Base-by-base conservation (phyloP, 31 red algal genomes). In the Asparagopsis taxiformis region DNA sequence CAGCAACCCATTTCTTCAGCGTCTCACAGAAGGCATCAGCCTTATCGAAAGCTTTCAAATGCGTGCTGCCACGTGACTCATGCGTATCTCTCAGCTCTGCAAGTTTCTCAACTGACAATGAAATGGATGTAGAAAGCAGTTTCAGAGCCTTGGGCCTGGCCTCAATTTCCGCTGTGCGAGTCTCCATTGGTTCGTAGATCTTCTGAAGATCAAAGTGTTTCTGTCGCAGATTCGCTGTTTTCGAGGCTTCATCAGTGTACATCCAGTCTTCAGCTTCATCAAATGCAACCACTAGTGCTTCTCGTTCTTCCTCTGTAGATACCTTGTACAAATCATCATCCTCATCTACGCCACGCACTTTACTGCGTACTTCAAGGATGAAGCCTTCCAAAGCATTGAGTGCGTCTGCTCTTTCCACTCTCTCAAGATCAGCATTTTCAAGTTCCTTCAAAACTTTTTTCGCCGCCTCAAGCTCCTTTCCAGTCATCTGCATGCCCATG, bases 251-350 rank as follows among this genome's bases (percentile, higher is more conserved):
- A 23, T 80, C 81, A 0, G 83, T 82, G 30, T 84, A 87, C 83
- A 87, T 87, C 83, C 90, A 87, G 39, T 87, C 90, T 62, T 93
- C 90, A 2, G 77, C 83, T 53, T 84, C 90, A 67, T 84, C 73
- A 55, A 84, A 65, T 41, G 31, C 41, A 53, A 51, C 31, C 22
- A 91, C 67, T 22, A 93, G 37, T 25, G 34, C 20, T 22, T 77
- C 72, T 10, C 90, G 62, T 54, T 85, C 81, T n/a, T 73, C 81
- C 13, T 93, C 81, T 1, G 81, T 86, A 0, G 77, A 72, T 1
- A 93, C 90, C 31, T 62, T 75, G 65, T 80, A 77, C 31, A 93
- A 34, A 2, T 67, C 65, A 10, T 93, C 90, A 30, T 84, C 74
- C 51, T 85, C 81, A 35, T 91, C 87, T 20, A 54, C 60, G 46